Evolutionary conservation across 73 alveolate species (phyloP), one percentile per base, ranked within the genome.

Genomic region (Paramecium tetraurelia): DNA sequence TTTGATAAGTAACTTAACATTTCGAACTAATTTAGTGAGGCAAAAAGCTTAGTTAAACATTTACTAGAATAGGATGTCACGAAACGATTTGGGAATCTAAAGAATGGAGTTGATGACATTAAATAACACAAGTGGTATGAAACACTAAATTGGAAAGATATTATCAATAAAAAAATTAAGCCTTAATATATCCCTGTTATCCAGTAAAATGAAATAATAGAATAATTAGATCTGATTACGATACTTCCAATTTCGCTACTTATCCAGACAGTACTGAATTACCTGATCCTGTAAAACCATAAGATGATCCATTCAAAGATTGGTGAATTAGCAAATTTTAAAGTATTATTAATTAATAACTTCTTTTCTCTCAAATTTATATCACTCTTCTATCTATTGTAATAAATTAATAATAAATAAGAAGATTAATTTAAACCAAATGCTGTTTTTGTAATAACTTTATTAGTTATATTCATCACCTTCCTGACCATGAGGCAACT

Each of bases 231-330:
- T 94, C 95, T 50, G 96, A 94, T 20, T 96, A 95, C 22, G 99
- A 98, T 92, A 89, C 97, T 38, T 96, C 99, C 14, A 96, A 96
- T 89, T 98, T 95, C 86, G 95, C 97, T 38, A 93, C 93, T 59
- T 98, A 97, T 96, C 99, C 99, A 16, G 99, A 97, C 69, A 94
- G 98, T 31, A 98, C 97, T 33, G 95, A 96, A 35, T 89, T 86
- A 68, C 93, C 98, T 24, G 94, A 94, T 24, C 92, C 94, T 59
- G 96, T 96, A 31, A 59, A 86, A 80, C 90, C 94, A 72, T 88
- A 95, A 69, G 98, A 97, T 76, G 99, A 97, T 85, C 99, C 99
- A 40, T 97, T 97, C 93, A 90, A 95, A 68, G 97, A 97, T 68
- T 97, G 99, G 99, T 97, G 86, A 71, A 53, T 53, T 53, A 53